Conservation (phyloP, 495 filamentous ascomycete species). For the Podospora appendiculata region DNA sequence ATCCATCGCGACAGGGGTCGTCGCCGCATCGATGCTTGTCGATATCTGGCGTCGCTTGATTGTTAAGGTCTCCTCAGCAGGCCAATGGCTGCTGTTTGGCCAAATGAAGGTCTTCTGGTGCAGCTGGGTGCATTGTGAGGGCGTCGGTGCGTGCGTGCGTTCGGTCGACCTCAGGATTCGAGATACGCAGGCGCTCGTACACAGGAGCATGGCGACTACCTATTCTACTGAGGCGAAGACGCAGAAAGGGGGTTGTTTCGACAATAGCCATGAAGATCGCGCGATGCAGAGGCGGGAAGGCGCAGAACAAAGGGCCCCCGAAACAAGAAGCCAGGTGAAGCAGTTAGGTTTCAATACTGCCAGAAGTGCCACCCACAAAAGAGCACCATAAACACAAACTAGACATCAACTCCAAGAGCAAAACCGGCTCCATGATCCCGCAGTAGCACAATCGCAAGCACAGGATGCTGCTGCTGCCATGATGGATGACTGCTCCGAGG, state of each 20-base stretch:
- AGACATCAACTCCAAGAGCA: too few species aligned
- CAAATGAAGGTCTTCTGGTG: constrained; percentile 21
- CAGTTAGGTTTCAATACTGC: constrained; percentile 1
- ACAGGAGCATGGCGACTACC: too few species aligned
- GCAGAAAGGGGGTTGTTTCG: constrained; percentile 2
- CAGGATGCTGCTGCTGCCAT: too few species aligned
- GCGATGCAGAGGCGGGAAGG: constrained; percentile 6
- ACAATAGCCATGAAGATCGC: constrained; percentile 3
- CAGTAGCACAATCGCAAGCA: too few species aligned
- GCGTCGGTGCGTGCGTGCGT: not conserved
- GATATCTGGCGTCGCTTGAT: constrained; percentile 11
- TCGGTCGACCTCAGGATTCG: constrained; percentile 4
- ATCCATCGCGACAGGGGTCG: constrained; percentile 11
- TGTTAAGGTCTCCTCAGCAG: constrained; percentile 10
- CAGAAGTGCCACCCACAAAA: constrained; percentile 4
- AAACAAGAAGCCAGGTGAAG: constrained; percentile 5
- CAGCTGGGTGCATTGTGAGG: constrained; percentile 13
- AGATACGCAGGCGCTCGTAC: too few species aligned
- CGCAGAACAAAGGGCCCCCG: not conserved
- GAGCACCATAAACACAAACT: too few species aligned
- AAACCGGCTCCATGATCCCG: too few species aligned
- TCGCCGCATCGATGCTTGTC: constrained; percentile 15
- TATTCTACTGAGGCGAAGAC: not conserved
- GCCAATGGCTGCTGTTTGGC: constrained; percentile 17
- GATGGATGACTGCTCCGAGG: too few species aligned